Base-by-base conservation (phyloP, 768 basidiomycete genomes). In the Rhodotorula babjevae region DNA sequence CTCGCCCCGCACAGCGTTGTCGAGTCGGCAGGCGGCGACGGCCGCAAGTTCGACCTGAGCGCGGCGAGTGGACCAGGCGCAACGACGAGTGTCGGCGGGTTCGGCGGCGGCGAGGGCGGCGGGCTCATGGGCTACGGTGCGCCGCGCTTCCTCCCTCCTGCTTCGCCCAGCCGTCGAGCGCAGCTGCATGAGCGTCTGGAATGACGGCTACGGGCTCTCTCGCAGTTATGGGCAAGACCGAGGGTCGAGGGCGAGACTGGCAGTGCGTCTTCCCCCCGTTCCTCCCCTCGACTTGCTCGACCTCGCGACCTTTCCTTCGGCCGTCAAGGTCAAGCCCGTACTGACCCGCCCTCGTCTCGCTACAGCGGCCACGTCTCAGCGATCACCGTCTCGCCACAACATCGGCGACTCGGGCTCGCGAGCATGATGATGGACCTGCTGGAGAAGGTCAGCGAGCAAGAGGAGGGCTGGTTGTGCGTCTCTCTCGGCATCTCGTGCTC, bases 41-140 rank as follows among this genome's bases (percentile, higher is more conserved):
- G 12, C 27, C 21, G 29, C 19, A 36, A 46, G 50, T n/a, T 36
- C 23, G 46, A 46, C 19, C 31, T 49, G 44, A 33, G 40, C 27
- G 16, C 27, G 12, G 55, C 56, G 29, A 40, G 14, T 8, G 21
- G 46, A 3, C 31, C 14, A 10, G 40, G 52, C 23, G 57, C 25
- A 2, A 15, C 31, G 3, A 36, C 3, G 19, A 59, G 46, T 16
- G 27, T 33, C 10, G 72, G 66, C 0, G 65, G 16, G 40, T 68
- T 33, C 8, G 67, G 74, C 19, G 75, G 68, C 36, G 75, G 71
- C 6, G 64, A 76, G 40, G 71, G 71, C 2, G 75, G 71, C 0
- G 86, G 88, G 12, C 85, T 93, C 82, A 96, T 93, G 89, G 92
- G 93, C 62, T 99, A 99, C 80, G 89, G 96, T 93, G 78, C 77